Conservation (phyloP, 1,284 basidiomycete species). For the Thecaphora frezii region DNA sequence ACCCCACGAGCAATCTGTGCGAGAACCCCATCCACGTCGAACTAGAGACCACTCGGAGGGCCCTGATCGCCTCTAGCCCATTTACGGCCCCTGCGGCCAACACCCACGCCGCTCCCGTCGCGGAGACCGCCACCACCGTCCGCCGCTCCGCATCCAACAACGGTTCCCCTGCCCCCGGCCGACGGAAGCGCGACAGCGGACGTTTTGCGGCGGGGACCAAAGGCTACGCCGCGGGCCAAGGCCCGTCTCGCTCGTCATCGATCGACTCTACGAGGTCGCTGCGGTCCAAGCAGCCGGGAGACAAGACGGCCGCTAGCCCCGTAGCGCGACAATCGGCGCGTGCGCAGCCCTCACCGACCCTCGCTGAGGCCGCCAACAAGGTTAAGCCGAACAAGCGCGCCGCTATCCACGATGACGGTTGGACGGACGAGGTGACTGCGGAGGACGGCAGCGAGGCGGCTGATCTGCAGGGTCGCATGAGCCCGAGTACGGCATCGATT, state of each 20-base stretch:
- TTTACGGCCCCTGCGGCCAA: background rate
- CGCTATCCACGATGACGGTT: background rate
- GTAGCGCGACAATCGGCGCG: too few species aligned
- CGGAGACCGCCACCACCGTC: background rate
- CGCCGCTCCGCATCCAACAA: background rate
- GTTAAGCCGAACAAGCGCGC: background rate
- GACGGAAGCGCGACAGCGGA: slow-evolving; percentile 1
- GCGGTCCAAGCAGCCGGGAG: background rate
- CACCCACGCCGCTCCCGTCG: background rate
- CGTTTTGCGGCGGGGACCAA: background rate
- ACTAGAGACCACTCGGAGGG: slow-evolving; percentile 14
- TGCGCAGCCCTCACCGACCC: too few species aligned
- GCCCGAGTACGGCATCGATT: slow-evolving; percentile 19
- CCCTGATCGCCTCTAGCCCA: background rate
- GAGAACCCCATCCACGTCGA: slow-evolving; percentile 44
- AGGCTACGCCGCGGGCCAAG: too few species aligned
- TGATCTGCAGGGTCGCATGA: background rate
- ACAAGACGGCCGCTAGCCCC: background rate
- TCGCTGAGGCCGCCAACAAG: background rate
- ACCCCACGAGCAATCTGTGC: slow-evolving; percentile 45
- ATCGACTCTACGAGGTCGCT: background rate
- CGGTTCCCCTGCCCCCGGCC: background rate
- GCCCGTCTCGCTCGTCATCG: background rate
- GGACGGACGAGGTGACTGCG: slow-evolving; percentile 8
- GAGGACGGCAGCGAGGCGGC: background rate